Evolutionary conservation across 176 grass and related monocot species (phyloP).

Genomic region (Musa schizocarpa): DNA sequence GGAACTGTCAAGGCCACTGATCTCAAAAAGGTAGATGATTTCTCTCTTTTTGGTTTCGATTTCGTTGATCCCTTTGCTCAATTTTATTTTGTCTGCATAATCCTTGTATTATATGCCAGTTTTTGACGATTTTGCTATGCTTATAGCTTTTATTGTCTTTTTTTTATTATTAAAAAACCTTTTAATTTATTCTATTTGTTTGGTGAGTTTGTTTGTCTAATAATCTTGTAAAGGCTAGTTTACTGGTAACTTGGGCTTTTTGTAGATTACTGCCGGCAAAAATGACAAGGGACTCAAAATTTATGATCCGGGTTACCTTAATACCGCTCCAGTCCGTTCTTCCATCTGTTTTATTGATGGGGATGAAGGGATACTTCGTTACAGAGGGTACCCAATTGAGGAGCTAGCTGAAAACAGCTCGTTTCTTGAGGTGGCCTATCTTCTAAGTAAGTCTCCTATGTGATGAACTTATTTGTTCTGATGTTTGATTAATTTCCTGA

Average conservation of each 20-base stretch:
- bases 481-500: not conserved
- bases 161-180: not conserved
- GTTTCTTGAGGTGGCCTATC: constrained; percentile 82
- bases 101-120: no score
- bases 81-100: not conserved
- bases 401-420: constrained; percentile 86
- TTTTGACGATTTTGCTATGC: no score
- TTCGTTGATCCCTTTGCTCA: not conserved
- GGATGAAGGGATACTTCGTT: constrained; percentile 96
- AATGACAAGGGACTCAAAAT: constrained; percentile 86
- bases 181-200: not conserved
- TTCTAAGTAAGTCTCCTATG: constrained; percentile 54
- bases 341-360: constrained; percentile 91
- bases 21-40: constrained; percentile 62
- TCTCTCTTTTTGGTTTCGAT: not conserved
- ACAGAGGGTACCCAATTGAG: constrained; percentile 95
- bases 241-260: not conserved
- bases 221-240: constrained; percentile 4
- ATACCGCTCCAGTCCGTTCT: constrained; percentile 76
- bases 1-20: constrained; percentile 71
- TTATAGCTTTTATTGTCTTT: no score
- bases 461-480: not conserved
- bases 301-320: constrained; percentile 94
- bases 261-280: constrained; percentile 67
- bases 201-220: not conserved